Percentiles rank a stretch among this genome's conserved stretches.
Conservation (phyloP, 441 rosid species). For the Erodium moschatum region DNA sequence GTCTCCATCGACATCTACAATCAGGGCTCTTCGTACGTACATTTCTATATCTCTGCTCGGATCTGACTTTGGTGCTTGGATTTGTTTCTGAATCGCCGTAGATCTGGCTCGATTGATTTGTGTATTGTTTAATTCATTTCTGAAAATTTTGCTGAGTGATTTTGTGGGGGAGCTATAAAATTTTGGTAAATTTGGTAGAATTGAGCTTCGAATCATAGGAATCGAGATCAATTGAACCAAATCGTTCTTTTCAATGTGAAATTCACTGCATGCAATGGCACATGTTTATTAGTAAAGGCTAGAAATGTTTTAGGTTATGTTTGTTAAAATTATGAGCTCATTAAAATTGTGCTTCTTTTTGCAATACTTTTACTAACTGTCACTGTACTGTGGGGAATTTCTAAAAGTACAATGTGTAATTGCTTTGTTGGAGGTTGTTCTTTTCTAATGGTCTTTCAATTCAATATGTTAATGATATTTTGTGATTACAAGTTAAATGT, state of each 20-base stretch:
- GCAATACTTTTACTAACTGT: neutral
- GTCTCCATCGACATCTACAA: constrained; percentile 29
- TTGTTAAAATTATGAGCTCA: too few relatives aligned
- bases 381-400: neutral
- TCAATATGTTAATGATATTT: neutral
- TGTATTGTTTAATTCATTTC: neutral
- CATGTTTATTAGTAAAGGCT: too few relatives aligned
- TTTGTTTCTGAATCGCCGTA: neutral
- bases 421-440: too few relatives aligned
- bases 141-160: neutral
- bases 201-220: neutral
- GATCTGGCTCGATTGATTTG: constrained; percentile 1
- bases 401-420: neutral
- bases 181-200: neutral
- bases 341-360: too few relatives aligned
- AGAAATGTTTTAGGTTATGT: too few relatives aligned
- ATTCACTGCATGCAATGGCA: too few relatives aligned
- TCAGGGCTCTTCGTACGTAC: constrained; percentile 25
- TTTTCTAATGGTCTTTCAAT: too few relatives aligned
- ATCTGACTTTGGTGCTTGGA: neutral
- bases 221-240: neutral
- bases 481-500: too few relatives aligned
- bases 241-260: too few relatives aligned
- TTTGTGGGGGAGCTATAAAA: neutral
- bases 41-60: neutral